These are phyloP conservation scores for Arthrobotrys pseudoclavata DNA, from an alignment of 2,329 filamentous ascomycete genomes.

Conservation along the genomic window DNA sequence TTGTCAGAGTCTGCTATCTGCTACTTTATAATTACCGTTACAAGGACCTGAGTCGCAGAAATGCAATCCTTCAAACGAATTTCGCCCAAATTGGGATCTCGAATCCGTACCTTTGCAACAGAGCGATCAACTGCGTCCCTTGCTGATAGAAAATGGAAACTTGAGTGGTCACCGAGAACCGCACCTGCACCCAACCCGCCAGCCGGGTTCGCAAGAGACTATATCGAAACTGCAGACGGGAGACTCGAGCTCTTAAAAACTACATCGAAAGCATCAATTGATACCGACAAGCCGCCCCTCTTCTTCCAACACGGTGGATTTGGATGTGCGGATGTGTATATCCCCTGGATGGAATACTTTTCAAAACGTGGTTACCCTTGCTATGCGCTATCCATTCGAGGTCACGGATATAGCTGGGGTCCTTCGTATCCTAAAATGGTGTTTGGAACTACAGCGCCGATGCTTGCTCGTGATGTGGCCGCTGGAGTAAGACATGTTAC, in stretches of 20 bases:
- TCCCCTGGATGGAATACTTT: constrained; percentile 70
- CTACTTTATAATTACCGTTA: neutral
- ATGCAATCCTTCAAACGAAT: constrained; percentile 26
- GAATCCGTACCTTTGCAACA: constrained; percentile 3
- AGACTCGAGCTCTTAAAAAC: constrained; percentile 36
- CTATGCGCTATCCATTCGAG: constrained; percentile 71
- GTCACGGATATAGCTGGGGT: constrained; percentile 71
- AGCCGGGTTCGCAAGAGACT: constrained; percentile 31
- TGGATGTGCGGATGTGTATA: constrained; percentile 71
- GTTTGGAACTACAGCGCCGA: constrained; percentile 57
- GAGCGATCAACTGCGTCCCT: neutral
- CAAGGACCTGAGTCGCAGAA: neutral
- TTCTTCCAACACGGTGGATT: constrained; percentile 64
- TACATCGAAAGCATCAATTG: constrained; percentile 9
- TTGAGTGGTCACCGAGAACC: constrained; percentile 41
- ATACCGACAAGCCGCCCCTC: constrained; percentile 25
- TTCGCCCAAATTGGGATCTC: neutral
- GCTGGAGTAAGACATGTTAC: constrained; percentile 68
- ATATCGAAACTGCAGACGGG: constrained; percentile 37
- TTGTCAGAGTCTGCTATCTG: neutral
- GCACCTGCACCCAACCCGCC: constrained; percentile 1
- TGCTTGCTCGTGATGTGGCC: constrained; percentile 60
- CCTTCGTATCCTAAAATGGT: constrained; percentile 66
- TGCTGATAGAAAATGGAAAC: constrained; percentile 44
- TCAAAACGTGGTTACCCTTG: constrained; percentile 68